Percentiles rank a stretch among this genome's conserved stretches.
Evolutionary conservation across 495 filamentous ascomycete genomes (phyloP).

Genomic region (Umbilicaria muhlenbergii): DNA sequence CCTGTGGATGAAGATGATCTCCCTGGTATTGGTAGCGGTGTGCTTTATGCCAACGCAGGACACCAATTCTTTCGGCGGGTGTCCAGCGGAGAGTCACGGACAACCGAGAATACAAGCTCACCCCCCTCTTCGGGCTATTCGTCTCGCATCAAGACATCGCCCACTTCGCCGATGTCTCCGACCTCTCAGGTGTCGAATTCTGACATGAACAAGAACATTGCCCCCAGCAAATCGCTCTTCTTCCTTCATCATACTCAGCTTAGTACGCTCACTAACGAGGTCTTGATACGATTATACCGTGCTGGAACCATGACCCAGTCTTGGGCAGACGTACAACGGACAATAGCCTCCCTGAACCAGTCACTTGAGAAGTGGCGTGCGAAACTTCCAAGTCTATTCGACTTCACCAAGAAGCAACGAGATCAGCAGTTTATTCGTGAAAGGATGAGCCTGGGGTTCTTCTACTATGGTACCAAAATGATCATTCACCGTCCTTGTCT

Average conservation of each 20-base stretch:
- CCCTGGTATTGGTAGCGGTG: not conserved
- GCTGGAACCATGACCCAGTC: constrained; percentile 33
- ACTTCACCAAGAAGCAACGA: constrained; percentile 26
- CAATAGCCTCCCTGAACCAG: constrained; percentile 33
- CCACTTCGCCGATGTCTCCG: constrained; percentile 2
- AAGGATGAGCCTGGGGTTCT: constrained; percentile 33
- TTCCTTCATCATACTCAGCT: constrained; percentile 36
- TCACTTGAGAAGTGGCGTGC: constrained; percentile 38
- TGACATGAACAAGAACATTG: constrained; percentile 11
- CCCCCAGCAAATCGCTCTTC: constrained; percentile 25
- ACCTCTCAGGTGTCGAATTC: not conserved
- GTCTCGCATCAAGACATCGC: constrained; percentile 1
- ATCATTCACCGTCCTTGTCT: constrained; percentile 49
- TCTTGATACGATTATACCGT: constrained; percentile 42
- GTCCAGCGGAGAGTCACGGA: constrained; percentile 5
- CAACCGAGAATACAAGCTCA: not conserved
- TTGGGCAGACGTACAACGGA: constrained; percentile 45
- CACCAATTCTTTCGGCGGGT: constrained; percentile 1
- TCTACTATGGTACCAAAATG: constrained; percentile 43
- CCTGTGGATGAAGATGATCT: constrained; percentile 39
- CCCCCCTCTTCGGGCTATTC: constrained; percentile 4
- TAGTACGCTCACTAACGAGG: constrained; percentile 35
- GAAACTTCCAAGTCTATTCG: constrained; percentile 33
- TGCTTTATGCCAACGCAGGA: not conserved
- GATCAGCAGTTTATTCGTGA: constrained; percentile 20